These are phyloP conservation scores for Phaffia australis DNA, from an alignment of 768 basidiomycete genomes.

Conservation along the genomic window DNA sequence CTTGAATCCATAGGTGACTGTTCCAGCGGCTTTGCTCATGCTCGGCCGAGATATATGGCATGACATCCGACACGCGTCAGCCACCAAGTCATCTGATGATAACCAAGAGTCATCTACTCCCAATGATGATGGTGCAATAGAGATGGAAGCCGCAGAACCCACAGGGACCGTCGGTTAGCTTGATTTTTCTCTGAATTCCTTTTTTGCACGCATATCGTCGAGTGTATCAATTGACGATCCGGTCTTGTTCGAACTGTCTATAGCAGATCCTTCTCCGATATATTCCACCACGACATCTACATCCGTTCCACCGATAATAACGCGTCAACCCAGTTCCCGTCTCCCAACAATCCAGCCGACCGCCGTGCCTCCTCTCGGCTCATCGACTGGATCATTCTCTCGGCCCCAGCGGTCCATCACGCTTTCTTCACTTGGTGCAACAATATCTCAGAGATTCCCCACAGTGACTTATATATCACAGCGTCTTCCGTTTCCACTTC, in stretches of 20 bases:
- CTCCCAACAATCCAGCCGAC: neutral
- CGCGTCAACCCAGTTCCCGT: conserved; percentile 1
- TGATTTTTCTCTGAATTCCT: neutral
- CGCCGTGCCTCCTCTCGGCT: conserved; percentile 1
- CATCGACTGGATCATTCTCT: neutral
- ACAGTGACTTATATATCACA: neutral
- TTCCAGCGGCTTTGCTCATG: conserved; percentile 68
- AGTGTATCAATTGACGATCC: neutral
- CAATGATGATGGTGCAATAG: neutral
- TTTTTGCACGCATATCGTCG: neutral
- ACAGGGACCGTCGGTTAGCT: neutral
- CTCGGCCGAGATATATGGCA: conserved; percentile 52
- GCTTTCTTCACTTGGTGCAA: neutral
- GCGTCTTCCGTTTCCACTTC: conserved; percentile 62
- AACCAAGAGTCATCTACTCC: neutral
- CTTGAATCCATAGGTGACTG: conserved; percentile 44
- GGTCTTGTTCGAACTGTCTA: neutral
- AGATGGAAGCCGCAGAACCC: neutral
- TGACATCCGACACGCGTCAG: conserved; percentile 29
- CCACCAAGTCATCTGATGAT: neutral
- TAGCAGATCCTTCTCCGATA: neutral
- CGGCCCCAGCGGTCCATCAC: too few species aligned
- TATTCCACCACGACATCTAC: neutral
- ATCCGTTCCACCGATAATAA: neutral
- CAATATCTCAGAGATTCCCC: neutral